Conservation (phyloP, 2,329 filamentous ascomycete genomes). For the Claviceps maximensis region DNA sequence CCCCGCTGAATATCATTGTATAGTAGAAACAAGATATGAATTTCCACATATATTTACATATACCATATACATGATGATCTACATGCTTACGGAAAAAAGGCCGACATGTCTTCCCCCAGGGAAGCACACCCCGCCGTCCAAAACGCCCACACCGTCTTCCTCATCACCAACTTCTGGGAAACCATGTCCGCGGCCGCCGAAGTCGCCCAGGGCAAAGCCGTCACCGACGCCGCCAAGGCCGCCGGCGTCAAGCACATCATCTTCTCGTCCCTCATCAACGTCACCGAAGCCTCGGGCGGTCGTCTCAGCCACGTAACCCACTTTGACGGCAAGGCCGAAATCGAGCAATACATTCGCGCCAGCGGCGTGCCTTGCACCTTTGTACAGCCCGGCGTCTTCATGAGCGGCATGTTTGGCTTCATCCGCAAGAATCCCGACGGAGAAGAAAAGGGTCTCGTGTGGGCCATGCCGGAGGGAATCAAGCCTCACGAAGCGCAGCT, state of each 20-base stretch:
- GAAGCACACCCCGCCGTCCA: constrained; percentile 24
- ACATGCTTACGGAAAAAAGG: too few relatives aligned
- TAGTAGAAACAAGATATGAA: too few relatives aligned
- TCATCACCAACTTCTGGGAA: constrained; percentile 28
- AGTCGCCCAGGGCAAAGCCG: constrained; percentile 28
- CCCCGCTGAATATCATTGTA: too few relatives aligned
- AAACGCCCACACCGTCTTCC: constrained; percentile 30
- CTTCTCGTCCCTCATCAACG: constrained; percentile 31
- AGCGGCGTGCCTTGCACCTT: constrained; percentile 37
- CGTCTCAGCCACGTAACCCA: constrained; percentile 26
- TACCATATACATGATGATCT: too few relatives aligned
- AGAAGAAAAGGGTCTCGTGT: constrained; percentile 16
- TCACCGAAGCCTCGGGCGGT: constrained; percentile 24
- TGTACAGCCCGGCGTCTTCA: constrained; percentile 38
- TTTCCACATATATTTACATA: too few relatives aligned
- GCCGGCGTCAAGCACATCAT: constrained; percentile 31
- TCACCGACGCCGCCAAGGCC: constrained; percentile 31
- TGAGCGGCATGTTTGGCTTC: constrained; percentile 31
- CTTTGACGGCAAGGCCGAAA: constrained; percentile 44
- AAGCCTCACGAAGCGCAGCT: constrained; percentile 18
- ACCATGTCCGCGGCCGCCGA: constrained; percentile 21
- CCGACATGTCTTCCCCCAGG: constrained; percentile 25
- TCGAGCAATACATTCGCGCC: constrained; percentile 41
- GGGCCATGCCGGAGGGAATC: constrained; percentile 15
- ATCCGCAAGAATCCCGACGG: constrained; percentile 13